These are phyloP conservation scores for Thelephora aurantiotincta DNA, from an alignment of 768 basidiomycete genomes.

Conservation along the genomic window DNA sequence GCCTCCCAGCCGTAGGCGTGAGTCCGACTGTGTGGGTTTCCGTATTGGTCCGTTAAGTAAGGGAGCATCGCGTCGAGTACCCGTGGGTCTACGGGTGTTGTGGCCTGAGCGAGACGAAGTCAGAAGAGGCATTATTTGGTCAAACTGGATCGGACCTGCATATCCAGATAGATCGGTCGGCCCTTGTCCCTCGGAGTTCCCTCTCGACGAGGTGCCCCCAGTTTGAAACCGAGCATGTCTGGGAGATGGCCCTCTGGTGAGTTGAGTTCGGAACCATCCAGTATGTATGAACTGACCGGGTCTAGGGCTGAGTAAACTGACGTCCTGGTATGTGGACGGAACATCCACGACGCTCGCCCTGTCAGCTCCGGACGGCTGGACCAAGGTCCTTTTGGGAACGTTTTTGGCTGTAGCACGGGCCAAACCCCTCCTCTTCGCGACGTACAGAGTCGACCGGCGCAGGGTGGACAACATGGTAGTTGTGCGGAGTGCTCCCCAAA, in stretches of 20 bases:
- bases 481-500: not conserved
- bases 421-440: not conserved
- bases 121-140: not conserved
- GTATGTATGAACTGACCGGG: conserved; percentile 30
- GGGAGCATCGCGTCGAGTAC: conserved; percentile 97
- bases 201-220: conserved; percentile 49
- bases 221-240: conserved; percentile 88
- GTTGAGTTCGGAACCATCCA: not conserved
- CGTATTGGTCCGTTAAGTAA: conserved; percentile 87
- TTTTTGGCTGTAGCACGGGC: not conserved
- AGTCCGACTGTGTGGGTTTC: conserved; percentile 95
- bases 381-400: conserved; percentile 38
- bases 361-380: conserved; percentile 74
- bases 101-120: conserved; percentile 43
- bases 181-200: conserved; percentile 42
- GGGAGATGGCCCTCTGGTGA: not conserved
- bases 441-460: not conserved
- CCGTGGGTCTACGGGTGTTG: conserved; percentile 93
- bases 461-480: not conserved
- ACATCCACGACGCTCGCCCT: conserved; percentile 74
- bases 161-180: conserved; percentile 93
- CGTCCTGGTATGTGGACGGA: conserved; percentile 59
- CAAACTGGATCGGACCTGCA: conserved; percentile 52
- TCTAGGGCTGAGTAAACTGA: conserved; percentile 54
- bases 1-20: conserved; percentile 99